Percentiles rank a stretch among this genome's conserved stretches.
Evolutionary conservation across 1,284 basidiomycete species (phyloP).

Genomic region (Taiwanofungus camphoratus): DNA sequence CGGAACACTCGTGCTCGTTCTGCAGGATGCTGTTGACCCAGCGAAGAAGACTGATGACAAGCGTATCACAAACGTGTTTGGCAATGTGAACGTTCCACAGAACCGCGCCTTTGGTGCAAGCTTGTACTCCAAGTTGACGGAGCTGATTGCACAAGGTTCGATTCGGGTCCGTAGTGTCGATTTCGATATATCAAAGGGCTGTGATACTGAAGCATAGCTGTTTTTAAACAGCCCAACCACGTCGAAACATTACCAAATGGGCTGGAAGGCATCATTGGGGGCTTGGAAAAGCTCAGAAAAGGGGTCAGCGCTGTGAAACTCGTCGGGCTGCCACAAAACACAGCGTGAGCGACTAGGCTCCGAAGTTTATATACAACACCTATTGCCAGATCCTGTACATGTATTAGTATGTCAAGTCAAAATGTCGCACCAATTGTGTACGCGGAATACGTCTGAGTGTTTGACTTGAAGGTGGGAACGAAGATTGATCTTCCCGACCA

Average conservation of each 20-base stretch:
- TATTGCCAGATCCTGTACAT: too few species aligned
- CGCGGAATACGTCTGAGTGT: too few species aligned
- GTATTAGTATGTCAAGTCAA: too few species aligned
- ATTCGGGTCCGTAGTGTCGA: constrained; percentile 12
- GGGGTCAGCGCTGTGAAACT: constrained; percentile 48
- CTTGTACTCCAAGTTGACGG: constrained; percentile 12
- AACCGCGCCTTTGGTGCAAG: constrained; percentile 7
- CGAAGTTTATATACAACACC: too few species aligned
- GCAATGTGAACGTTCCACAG: constrained; percentile 7
- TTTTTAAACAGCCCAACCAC: constrained; percentile 13
- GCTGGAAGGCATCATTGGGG: constrained; percentile 38
- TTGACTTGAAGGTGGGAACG: too few species aligned
- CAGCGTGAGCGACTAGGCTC: too few species aligned
- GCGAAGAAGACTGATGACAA: constrained; percentile 11
- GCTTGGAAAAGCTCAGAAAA: constrained; percentile 35
- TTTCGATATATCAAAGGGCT: neutral
- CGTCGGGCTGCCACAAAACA: constrained; percentile 42
- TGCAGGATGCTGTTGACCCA: constrained; percentile 5
- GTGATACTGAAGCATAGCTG: neutral
- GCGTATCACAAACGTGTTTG: constrained; percentile 9
- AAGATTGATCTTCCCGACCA: too few species aligned
- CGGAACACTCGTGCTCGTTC: constrained; percentile 17
- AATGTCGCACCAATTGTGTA: too few species aligned
- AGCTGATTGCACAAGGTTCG: constrained; percentile 10
- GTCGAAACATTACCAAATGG: constrained; percentile 41